Percentiles rank a stretch among this genome's conserved stretches.
These are phyloP conservation scores for Heterobasidion parviporum DNA, from an alignment of 1,284 basidiomycete species.

Conservation along the genomic window DNA sequence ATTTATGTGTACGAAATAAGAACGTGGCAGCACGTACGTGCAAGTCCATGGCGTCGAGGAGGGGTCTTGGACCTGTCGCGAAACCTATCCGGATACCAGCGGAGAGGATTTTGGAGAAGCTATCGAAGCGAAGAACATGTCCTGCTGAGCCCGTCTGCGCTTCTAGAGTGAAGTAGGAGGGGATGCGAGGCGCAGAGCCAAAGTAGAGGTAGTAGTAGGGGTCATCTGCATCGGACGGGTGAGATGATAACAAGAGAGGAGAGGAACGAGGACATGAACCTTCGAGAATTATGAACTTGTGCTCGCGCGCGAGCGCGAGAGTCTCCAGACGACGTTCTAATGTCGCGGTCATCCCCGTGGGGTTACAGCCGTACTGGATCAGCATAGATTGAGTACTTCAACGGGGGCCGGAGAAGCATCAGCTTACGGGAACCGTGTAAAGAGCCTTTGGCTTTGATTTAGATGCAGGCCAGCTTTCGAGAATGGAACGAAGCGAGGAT, in stretches of 20 bases:
- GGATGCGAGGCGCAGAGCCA: conserved; percentile 50
- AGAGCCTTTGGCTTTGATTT: conserved; percentile 75
- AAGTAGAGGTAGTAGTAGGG: conserved; percentile 75
- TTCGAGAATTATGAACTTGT: conserved; percentile 83
- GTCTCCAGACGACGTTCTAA: conserved; percentile 72
- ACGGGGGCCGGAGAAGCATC: background rate
- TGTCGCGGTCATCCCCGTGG: conserved; percentile 73
- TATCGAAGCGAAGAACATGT: conserved; percentile 82
- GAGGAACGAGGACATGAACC: conserved; percentile 29
- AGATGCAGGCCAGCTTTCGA: conserved; percentile 70
- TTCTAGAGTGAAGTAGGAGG: conserved; percentile 80
- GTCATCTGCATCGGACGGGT: conserved; percentile 44
- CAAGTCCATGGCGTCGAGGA: conserved; percentile 71
- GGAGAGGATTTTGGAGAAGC: conserved; percentile 82
- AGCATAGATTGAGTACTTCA: background rate
- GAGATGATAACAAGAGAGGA: background rate
- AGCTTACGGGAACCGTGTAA: conserved; percentile 71
- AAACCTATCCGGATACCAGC: conserved; percentile 81
- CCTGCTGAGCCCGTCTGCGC: conserved; percentile 48
- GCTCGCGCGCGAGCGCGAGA: conserved; percentile 64
- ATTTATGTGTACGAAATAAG: conserved; percentile 2
- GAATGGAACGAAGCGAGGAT: conserved; percentile 50
- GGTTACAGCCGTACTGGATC: conserved; percentile 73
- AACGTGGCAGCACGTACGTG: conserved; percentile 37
- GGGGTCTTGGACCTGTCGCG: conserved; percentile 67